Percentiles rank a stretch among this genome's conserved stretches.
These are phyloP conservation scores for Zygnema cylindricum DNA, from an alignment of 139 green algal species.

Conservation along the genomic window DNA sequence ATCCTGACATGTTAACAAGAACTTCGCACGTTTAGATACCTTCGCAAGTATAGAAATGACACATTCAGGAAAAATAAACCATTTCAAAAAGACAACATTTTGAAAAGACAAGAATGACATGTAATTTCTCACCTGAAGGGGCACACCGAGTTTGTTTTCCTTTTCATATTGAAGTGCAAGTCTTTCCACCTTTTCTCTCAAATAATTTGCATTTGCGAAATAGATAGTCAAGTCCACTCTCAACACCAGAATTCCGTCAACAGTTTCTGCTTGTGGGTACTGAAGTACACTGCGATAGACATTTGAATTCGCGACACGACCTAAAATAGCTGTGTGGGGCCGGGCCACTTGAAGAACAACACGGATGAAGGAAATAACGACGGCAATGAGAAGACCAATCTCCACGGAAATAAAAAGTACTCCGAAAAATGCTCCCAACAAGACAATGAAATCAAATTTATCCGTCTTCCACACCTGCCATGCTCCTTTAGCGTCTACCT, in stretches of 20 bases:
- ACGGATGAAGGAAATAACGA: conserved; percentile 17
- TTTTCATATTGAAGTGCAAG: not conserved
- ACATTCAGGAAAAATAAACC: not conserved
- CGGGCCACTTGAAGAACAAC: not conserved
- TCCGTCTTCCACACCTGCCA: conserved; percentile 38
- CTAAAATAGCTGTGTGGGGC: conserved; percentile 81
- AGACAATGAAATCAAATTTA: conserved; percentile 52
- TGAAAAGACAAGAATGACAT: not conserved
- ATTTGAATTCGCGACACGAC: conserved; percentile 70
- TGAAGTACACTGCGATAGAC: conserved; percentile 79
- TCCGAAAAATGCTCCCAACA: conserved; percentile 53
- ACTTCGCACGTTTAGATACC: too few species aligned
- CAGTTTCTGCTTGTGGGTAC: conserved; percentile 72
- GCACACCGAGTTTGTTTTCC: too few species aligned
- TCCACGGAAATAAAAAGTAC: conserved; percentile 53
- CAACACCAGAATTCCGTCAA: conserved; percentile 70
- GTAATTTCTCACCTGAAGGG: not conserved
- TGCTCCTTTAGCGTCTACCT: conserved; percentile 23
- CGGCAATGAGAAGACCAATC: conserved; percentile 54
- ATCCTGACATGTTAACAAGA: not conserved
- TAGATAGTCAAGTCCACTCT: conserved; percentile 72
- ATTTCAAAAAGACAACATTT: conserved; percentile 54
- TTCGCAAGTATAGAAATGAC: conserved; percentile 1
- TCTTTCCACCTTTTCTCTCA: conserved; percentile 61
- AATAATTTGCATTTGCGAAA: conserved; percentile 79